These are phyloP conservation scores for Tuber melanosporum DNA, from an alignment of 495 filamentous ascomycete genomes.

Conservation along the genomic window DNA sequence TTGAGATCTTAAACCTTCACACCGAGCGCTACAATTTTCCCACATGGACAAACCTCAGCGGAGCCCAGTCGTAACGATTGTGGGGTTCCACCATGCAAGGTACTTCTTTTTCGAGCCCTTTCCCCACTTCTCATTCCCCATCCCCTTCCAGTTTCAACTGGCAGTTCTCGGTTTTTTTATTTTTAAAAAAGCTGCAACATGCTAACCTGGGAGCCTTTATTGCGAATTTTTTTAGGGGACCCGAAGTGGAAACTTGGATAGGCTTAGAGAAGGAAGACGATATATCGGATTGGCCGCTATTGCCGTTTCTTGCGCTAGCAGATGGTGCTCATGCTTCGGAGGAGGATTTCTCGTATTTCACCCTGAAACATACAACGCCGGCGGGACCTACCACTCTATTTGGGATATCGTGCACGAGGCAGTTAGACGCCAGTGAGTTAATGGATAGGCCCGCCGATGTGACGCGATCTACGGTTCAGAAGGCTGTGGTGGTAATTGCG, in stretches of 20 bases:
- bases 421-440: conserved; percentile 73
- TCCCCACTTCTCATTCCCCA: conserved; percentile 17
- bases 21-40: background rate
- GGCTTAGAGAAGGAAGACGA: conserved; percentile 69
- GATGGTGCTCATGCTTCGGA: conserved; percentile 89
- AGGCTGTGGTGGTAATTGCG: conserved; percentile 94
- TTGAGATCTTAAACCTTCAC: background rate
- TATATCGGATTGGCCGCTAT: conserved; percentile 81
- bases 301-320: conserved; percentile 96
- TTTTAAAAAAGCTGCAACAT: conserved; percentile 11
- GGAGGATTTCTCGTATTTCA: conserved; percentile 98
- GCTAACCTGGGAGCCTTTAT: conserved; percentile 9
- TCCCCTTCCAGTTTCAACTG: conserved; percentile 23
- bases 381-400: conserved; percentile 68
- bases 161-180: background rate
- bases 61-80: conserved; percentile 65
- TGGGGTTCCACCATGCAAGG: conserved; percentile 95
- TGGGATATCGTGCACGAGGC: conserved; percentile 89
- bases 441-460: conserved; percentile 76
- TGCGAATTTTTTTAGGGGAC: conserved; percentile 55
- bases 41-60: conserved; percentile 28
- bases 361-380: conserved; percentile 50
- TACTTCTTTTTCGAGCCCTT: conserved; percentile 43
- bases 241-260: conserved; percentile 89
- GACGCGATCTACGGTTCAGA: conserved; percentile 91